Base-by-base conservation (phyloP, 75 land plant species). In the Cunninghamia lanceolata region DNA sequence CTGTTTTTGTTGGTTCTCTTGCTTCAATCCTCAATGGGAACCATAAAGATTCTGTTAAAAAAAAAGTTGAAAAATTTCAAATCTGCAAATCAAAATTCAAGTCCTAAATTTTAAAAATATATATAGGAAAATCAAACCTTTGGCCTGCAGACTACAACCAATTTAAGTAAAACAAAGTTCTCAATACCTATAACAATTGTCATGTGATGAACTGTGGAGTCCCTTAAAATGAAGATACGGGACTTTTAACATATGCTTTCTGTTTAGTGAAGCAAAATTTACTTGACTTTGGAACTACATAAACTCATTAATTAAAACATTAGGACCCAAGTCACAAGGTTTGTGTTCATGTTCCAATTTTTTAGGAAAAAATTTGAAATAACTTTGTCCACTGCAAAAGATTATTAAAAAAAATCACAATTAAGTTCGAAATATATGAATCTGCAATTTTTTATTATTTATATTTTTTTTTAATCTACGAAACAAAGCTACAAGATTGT, bases 1-100 rank as follows among this genome's bases (percentile, higher is more conserved):
- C 95, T 32, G 59, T 90, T 50, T 89, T 36, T 0, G 92, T 66
- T 81, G 87, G 89, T 68, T 85, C 93, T 86, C 84, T 88, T 15
- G 94, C 94, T 87, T 90, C 91, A 70, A 88, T 73, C 45, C 85
- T 81, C 89, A 88, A 7, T 78, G 16, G 81, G 17, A 36, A 19
- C 81, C 81, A 35, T 6, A 21, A 78, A 39, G 42, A 36, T 78
- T 78, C 81, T 78, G 81, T 39, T 9, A 78, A 78, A 15, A 35
- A 78, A 21, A 16, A 32, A 36, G 38, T 78, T 78, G 19, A 78
- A 39, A 78, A 78, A 35, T 21, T 77, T 34, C 38, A 63, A 9
- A 63, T 25, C 68, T 28, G n/a, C 9, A 63, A 25, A 7, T 63
- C 30, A 28, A 63, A 21, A 63, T 25, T 63, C n/a, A 25, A 28